phyloP scores from a whole-genome alignment of 108 stramenopile genomes.

The Bacterosira constricta region DNA sequence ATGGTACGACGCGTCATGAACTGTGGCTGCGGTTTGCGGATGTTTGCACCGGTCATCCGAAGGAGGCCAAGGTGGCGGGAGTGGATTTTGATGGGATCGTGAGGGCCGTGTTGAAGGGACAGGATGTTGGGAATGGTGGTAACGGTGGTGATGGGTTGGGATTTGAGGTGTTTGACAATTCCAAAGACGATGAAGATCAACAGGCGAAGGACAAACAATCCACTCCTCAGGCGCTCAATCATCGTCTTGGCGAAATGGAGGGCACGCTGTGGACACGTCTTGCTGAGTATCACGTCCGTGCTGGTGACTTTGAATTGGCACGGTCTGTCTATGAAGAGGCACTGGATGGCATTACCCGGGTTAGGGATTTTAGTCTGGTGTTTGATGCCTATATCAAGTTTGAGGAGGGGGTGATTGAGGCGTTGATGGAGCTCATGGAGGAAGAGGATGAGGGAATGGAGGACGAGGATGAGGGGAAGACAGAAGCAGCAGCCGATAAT shows the following conservation, averaged over 20 bases:
- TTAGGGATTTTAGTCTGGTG: constrained; percentile 96
- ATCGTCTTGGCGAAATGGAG: constrained; percentile 86
- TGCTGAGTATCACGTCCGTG: constrained; percentile 93
- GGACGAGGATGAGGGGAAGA: constrained; percentile 28
- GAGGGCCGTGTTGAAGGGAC: constrained; percentile 69
- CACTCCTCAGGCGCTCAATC: constrained; percentile 25
- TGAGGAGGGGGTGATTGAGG: constrained; percentile 95
- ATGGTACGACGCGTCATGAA: constrained; percentile 82
- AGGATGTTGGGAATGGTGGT: constrained; percentile 11
- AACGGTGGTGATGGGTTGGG: constrained; percentile 8
- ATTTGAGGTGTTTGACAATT: constrained; percentile 36
- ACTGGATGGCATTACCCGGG: constrained; percentile 81
- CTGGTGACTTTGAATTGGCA: constrained; percentile 96
- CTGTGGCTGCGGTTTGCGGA: constrained; percentile 95
- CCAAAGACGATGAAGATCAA: constrained; percentile 11
- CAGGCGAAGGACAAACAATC: constrained; percentile 22
- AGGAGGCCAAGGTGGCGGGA: constrained; percentile 62
- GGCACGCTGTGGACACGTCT: constrained; percentile 95
- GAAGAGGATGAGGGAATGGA: constrained; percentile 73
- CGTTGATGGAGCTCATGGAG: constrained; percentile 82
- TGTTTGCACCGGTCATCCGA: constrained; percentile 88
- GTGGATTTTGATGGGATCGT: constrained; percentile 91
- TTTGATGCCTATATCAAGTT: constrained; percentile 96
- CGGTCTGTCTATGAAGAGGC: constrained; percentile 97
- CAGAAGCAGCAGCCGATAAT: constrained; percentile 16